phyloP scores from a whole-genome alignment of 1,139 yeast genomes.

The Geotrichum europaeum region DNA sequence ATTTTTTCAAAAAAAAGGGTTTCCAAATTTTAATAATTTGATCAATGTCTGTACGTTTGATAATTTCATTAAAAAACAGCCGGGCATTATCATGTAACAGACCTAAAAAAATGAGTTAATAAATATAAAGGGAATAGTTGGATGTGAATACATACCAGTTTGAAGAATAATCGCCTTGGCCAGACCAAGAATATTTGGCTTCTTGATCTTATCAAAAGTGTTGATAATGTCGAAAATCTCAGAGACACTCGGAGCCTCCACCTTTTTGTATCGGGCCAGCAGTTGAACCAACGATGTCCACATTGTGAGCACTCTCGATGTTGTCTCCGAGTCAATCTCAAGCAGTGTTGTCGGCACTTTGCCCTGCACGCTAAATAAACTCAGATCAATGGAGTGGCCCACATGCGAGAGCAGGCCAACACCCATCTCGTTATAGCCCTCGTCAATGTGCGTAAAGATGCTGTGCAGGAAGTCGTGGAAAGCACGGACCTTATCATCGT shows the following conservation, averaged over 20 bases:
- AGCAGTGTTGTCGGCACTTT: constrained; percentile 9
- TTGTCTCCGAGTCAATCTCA: constrained; percentile 12
- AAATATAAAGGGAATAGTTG: neutral
- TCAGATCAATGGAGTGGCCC: constrained; percentile 2
- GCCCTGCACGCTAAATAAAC: constrained; percentile 8
- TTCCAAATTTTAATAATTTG: constrained; percentile 5
- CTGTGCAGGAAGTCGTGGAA: neutral
- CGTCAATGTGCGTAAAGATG: neutral
- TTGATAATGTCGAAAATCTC: constrained; percentile 3
- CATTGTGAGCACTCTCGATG: constrained; percentile 8
- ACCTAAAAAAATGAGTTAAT: constrained; percentile 4
- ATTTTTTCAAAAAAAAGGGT: constrained; percentile 3
- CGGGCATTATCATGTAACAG: constrained; percentile 16
- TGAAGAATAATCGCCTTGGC: constrained; percentile 1
- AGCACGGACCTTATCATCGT: neutral
- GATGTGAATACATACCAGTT: neutral
- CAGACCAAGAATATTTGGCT: constrained; percentile 9
- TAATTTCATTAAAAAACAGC: constrained; percentile 18
- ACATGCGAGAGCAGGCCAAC: constrained; percentile 11
- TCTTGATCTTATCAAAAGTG: neutral
- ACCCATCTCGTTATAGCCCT: constrained; percentile 12
- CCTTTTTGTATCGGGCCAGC: constrained; percentile 4
- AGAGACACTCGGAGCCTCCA: constrained; percentile 2
- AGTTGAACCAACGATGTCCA: constrained; percentile 12
- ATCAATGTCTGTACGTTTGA: constrained; percentile 7